phyloP scores from a whole-genome alignment of 192 early-diverging fungal species.

The Spinellus fusiger region DNA sequence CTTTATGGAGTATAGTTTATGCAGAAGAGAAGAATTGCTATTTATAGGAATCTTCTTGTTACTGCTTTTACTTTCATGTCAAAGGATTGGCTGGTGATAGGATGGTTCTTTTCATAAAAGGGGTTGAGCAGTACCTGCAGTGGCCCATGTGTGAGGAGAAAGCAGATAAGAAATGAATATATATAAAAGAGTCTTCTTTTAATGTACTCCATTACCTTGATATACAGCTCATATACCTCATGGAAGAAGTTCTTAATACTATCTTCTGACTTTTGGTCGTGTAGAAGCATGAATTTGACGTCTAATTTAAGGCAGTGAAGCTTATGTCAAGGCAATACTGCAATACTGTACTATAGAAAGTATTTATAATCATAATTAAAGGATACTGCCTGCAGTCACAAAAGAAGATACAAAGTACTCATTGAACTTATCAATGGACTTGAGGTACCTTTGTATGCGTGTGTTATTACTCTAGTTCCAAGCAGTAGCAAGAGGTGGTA shows the following conservation, averaged over 20 bases:
- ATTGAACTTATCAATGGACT: slow-evolving; percentile 92
- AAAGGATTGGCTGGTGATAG: slow-evolving; percentile 74
- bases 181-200: too few species aligned
- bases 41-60: slow-evolving; percentile 71
- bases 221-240: slow-evolving; percentile 79
- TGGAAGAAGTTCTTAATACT: slow-evolving; percentile 78
- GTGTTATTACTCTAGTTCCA: not conserved
- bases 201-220: slow-evolving; percentile 82
- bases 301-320: slow-evolving; percentile 35
- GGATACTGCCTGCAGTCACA: slow-evolving; percentile 79
- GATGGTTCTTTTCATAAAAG: slow-evolving; percentile 79
- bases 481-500: not conserved
- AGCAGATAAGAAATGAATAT: too few species aligned
- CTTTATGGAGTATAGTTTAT: too few species aligned
- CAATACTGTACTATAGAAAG: not conserved
- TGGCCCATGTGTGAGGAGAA: not conserved
- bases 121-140: slow-evolving; percentile 77
- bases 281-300: slow-evolving; percentile 75
- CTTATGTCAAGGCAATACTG: not conserved
- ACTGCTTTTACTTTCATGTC: slow-evolving; percentile 71
- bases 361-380: not conserved
- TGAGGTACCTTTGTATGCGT: slow-evolving; percentile 75
- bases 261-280: slow-evolving; percentile 72
- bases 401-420: slow-evolving; percentile 90
- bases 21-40: not conserved